phyloP scores from a whole-genome alignment of 2,329 filamentous ascomycete species.

The Aspergillus thermomutatus region DNA sequence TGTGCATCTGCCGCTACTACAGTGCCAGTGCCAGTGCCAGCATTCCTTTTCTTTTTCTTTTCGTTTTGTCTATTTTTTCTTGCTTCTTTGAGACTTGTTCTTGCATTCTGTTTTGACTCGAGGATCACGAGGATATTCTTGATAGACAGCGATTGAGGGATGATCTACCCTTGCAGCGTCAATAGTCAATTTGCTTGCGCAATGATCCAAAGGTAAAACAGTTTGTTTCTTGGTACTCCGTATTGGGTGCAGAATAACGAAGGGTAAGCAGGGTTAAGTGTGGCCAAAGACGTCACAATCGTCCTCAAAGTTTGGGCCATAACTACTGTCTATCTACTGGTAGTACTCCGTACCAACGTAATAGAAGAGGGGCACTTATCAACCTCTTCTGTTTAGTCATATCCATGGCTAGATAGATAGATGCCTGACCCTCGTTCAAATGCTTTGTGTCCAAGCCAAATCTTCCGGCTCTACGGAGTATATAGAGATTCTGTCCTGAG shows the following conservation, averaged over 20 bases:
- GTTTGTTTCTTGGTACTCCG: background rate
- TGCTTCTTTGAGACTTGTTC: background rate
- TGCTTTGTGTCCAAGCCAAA: background rate
- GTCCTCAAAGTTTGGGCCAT: background rate
- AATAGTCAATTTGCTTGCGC: background rate
- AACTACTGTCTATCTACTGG: background rate
- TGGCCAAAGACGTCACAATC: constrained; percentile 16
- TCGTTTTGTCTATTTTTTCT: background rate
- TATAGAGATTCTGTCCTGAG: too few relatives aligned
- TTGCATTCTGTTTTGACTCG: background rate
- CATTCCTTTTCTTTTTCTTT: background rate
- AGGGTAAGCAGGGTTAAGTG: constrained; percentile 2
- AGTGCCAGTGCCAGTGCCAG: background rate
- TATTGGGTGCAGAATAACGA: too few relatives aligned
- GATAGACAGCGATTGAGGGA: background rate
- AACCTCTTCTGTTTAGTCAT: background rate
- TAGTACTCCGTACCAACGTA: too few relatives aligned
- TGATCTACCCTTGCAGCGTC: background rate
- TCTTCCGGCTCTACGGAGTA: background rate
- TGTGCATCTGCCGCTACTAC: background rate
- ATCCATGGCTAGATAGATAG: background rate
- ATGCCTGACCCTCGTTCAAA: background rate
- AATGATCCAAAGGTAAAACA: too few relatives aligned
- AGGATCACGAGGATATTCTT: background rate
- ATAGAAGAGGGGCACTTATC: background rate